phyloP scores from a whole-genome alignment of 2,329 filamentous ascomycete genomes.

The Plectosphaerella sp. region DNA sequence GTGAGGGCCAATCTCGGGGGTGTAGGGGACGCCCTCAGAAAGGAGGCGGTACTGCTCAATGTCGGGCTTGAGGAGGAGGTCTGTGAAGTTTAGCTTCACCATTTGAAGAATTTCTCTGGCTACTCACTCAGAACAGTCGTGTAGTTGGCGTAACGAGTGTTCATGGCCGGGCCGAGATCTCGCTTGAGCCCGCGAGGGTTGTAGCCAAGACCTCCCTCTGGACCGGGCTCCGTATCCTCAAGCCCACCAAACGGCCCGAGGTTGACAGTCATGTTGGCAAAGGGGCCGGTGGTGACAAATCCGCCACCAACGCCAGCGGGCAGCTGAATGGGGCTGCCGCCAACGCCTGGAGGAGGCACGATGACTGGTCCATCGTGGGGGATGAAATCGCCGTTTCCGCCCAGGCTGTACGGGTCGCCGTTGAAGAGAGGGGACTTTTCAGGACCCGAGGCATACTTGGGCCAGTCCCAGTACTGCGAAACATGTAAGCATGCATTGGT shows the following conservation, averaged over 20 bases:
- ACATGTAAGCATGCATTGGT: neutral
- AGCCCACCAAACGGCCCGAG: conserved; percentile 24
- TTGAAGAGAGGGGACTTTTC: conserved; percentile 46
- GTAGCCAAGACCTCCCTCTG: conserved; percentile 24
- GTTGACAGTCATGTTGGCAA: conserved; percentile 30
- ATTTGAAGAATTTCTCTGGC: neutral
- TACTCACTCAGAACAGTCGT: conserved; percentile 13
- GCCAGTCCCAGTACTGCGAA: conserved; percentile 45
- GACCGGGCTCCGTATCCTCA: conserved; percentile 10
- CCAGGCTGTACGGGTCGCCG: conserved; percentile 40
- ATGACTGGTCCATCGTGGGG: conserved; percentile 24
- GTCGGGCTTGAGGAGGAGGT: conserved; percentile 23
- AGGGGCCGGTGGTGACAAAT: conserved; percentile 40
- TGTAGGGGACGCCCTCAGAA: conserved; percentile 27
- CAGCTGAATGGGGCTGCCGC: conserved; percentile 14
- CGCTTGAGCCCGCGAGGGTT: conserved; percentile 29
- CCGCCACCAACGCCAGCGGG: conserved; percentile 43
- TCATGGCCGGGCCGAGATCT: conserved; percentile 23
- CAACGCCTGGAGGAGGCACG: conserved; percentile 18
- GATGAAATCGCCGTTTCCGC: conserved; percentile 37
- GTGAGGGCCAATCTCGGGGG: conserved; percentile 22
- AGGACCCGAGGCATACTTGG: conserved; percentile 36
- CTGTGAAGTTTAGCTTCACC: conserved; percentile 4
- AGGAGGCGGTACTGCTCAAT: conserved; percentile 26
- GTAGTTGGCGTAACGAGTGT: conserved; percentile 23